A percentile compares a stretch with the other conserved stretches of the same genome.
phyloP scores from a whole-genome alignment of 768 basidiomycete genomes.

The Auriculariales sp. region DNA sequence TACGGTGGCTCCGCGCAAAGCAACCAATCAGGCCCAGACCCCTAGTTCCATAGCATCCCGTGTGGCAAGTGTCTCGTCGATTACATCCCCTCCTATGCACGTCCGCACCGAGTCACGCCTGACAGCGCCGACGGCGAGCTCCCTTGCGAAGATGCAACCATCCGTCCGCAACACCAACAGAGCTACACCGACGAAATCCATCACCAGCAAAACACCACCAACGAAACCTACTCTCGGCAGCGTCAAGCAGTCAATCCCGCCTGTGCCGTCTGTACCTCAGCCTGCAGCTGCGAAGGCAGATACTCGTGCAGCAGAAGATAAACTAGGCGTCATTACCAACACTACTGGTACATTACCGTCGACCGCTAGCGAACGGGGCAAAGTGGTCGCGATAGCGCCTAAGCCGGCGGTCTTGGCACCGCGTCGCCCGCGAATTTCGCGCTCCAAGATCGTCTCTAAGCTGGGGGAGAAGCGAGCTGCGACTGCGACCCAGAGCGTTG shows the following conservation, averaged over 20 bases:
- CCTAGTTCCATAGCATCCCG: too few species aligned
- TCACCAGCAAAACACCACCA: background rate
- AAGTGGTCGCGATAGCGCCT: conserved; percentile 22
- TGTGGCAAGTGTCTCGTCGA: too few species aligned
- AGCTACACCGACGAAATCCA: background rate
- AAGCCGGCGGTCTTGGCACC: conserved; percentile 14
- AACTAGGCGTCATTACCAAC: conserved; percentile 21
- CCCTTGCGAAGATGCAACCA: conserved; percentile 40
- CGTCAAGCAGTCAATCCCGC: background rate
- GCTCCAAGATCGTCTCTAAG: conserved; percentile 65
- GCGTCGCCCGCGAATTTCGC: conserved; percentile 64
- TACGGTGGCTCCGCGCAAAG: too few species aligned
- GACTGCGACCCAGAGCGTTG: too few species aligned
- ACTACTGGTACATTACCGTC: conserved; percentile 13
- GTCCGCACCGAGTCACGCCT: conserved; percentile 26
- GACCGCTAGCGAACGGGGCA: conserved; percentile 35
- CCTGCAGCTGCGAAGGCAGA: conserved; percentile 1
- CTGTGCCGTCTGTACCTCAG: background rate
- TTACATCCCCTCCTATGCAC: too few species aligned
- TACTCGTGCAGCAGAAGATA: conserved; percentile 9
- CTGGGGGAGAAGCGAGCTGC: conserved; percentile 59
- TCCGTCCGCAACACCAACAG: background rate
- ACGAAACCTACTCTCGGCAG: background rate
- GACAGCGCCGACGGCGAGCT: conserved; percentile 64
- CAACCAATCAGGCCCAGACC: too few species aligned